Conservation (phyloP, 345 rosid genomes). For the Passiflora organensis region DNA sequence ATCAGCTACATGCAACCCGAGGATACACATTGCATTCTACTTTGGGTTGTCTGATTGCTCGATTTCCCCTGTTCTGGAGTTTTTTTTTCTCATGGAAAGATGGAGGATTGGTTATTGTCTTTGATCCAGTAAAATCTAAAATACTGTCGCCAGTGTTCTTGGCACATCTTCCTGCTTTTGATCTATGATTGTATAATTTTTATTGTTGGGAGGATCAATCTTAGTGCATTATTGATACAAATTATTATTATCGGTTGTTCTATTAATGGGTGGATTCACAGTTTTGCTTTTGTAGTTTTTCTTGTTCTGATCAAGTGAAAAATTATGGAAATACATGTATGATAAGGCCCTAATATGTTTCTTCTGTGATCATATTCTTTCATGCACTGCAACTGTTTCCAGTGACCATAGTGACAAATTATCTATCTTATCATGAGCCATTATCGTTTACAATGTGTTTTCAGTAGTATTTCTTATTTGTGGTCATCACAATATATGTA, state of each 20-base stretch:
- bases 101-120: background rate
- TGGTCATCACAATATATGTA: background rate
- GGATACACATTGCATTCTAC: background rate
- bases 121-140: background rate
- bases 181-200: too few relatives aligned
- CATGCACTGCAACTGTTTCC: too few relatives aligned
- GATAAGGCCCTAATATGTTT: too few relatives aligned
- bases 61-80: background rate
- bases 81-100: background rate
- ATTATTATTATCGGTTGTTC: background rate
- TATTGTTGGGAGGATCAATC: too few relatives aligned
- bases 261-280: too few relatives aligned
- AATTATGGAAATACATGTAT: too few relatives aligned
- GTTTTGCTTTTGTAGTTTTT: too few relatives aligned
- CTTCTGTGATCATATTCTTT: too few relatives aligned
- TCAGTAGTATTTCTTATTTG: background rate
- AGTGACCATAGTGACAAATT: background rate
- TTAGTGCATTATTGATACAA: background rate
- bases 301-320: too few relatives aligned
- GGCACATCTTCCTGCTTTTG: too few relatives aligned
- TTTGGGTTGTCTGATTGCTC: background rate
- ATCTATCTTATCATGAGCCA: background rate
- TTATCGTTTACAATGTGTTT: too few relatives aligned
- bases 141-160: too few relatives aligned
- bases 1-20: background rate